Evolutionary conservation across 306 rosid genomes (phyloP).

Genomic region (Dalbergia cochinchinensis): DNA sequence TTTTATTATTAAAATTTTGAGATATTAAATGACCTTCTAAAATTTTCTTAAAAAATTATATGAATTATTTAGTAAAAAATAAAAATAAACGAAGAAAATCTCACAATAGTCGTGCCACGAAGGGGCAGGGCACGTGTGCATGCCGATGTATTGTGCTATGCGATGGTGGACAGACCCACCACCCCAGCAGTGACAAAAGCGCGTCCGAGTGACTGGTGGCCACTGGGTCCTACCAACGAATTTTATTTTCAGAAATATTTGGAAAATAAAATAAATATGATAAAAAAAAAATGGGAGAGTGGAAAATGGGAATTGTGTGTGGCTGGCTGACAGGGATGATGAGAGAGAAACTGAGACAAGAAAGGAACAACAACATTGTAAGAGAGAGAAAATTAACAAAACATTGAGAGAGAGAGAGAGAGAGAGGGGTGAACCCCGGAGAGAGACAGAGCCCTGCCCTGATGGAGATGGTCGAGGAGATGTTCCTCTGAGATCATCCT

Average conservation of each 20-base stretch:
- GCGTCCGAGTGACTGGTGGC: not conserved
- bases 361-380: constrained; percentile 2
- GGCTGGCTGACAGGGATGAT: constrained; percentile 55
- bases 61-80: too few species aligned
- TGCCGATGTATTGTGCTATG: not conserved
- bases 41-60: too few species aligned
- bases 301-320: constrained; percentile 25
- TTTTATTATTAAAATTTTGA: too few species aligned
- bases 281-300: not conserved
- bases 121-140: not conserved
- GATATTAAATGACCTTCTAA: too few species aligned
- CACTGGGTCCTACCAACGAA: too few species aligned
- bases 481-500: constrained; percentile 82
- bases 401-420: constrained; percentile 22
- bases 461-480: constrained; percentile 80
- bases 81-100: not conserved
- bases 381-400: constrained; percentile 9
- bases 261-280: not conserved
- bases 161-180: not conserved
- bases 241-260: too few species aligned
- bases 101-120: too few species aligned
- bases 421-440: constrained; percentile 17
- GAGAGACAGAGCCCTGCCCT: constrained; percentile 20
- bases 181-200: not conserved
- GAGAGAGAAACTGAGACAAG: constrained; percentile 51